Evolutionary conservation across 176 grass and related monocot species (phyloP).

Genomic region (Musa acuminata): DNA sequence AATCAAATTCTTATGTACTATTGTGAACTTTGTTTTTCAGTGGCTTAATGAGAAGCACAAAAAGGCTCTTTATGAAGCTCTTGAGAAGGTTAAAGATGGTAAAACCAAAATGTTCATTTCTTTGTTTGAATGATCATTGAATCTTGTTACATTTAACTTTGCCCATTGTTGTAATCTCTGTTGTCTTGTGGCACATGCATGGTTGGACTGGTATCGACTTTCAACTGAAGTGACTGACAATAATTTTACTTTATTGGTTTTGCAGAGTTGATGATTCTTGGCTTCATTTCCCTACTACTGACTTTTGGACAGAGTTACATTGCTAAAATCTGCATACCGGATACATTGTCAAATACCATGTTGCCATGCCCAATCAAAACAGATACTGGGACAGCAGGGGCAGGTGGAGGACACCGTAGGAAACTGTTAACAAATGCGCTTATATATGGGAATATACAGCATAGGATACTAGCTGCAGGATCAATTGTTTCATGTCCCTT

Average conservation of each 20-base stretch:
- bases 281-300: conserved; percentile 89
- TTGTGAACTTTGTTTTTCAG: background rate
- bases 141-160: too few relatives aligned
- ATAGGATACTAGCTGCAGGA: conserved; percentile 1
- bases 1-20: background rate
- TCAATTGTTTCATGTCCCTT: background rate
- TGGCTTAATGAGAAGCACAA: conserved; percentile 9
- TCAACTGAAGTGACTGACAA: background rate
- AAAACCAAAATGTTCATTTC: background rate
- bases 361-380: conserved; percentile 39
- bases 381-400: background rate
- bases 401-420: background rate
- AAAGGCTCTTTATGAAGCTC: conserved; percentile 7
- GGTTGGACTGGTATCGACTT: too few relatives aligned
- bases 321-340: conserved; percentile 71
- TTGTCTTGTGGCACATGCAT: too few relatives aligned
- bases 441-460: background rate
- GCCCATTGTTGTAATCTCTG: too few relatives aligned
- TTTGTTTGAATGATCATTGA: background rate
- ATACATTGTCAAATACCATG: conserved; percentile 60
- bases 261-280: conserved; percentile 86
- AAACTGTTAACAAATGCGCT: background rate
- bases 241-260: background rate
- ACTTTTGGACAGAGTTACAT: conserved; percentile 84
- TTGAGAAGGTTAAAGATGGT: conserved; percentile 15